Conservation (phyloP, 2,329 filamentous ascomycete genomes). For the Fonsecaea pedrosoi region DNA sequence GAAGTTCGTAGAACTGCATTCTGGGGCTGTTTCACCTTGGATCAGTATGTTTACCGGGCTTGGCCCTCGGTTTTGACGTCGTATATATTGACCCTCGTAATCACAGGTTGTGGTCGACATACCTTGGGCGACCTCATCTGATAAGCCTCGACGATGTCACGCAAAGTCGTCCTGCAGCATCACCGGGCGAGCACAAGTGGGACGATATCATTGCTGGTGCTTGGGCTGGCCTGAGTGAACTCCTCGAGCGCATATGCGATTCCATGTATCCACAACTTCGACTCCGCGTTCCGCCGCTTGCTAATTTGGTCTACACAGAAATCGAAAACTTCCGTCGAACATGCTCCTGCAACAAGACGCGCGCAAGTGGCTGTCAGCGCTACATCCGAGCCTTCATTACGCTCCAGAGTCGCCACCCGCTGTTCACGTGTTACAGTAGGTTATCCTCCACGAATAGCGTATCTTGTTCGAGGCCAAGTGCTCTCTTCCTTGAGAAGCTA, state of each 20-base stretch:
- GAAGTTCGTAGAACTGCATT: not conserved
- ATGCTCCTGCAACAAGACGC: not conserved
- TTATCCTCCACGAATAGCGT: not conserved
- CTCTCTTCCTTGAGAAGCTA: too few relatives aligned
- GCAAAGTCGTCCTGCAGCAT: not conserved
- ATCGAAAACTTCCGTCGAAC: not conserved
- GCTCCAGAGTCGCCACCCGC: not conserved
- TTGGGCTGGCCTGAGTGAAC: not conserved
- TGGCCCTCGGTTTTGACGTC: too few relatives aligned
- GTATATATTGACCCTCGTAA: not conserved
- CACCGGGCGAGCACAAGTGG: not conserved
- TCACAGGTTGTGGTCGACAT: not conserved
- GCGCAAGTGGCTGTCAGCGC: not conserved
- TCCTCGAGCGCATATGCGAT: not conserved
- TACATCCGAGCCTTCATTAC: not conserved
- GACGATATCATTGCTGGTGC: slow-evolving; percentile 7
- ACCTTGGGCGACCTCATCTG: not conserved
- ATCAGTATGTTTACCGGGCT: not conserved
- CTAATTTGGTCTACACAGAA: not conserved
- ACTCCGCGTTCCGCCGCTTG: not conserved
- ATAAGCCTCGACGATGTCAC: not conserved
- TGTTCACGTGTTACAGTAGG: not conserved
- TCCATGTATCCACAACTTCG: not conserved
- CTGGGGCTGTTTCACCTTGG: slow-evolving; percentile 1
- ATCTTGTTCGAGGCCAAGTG: too few relatives aligned